Conservation (phyloP, 306 rosid species). For the Lotus japonicus region DNA sequence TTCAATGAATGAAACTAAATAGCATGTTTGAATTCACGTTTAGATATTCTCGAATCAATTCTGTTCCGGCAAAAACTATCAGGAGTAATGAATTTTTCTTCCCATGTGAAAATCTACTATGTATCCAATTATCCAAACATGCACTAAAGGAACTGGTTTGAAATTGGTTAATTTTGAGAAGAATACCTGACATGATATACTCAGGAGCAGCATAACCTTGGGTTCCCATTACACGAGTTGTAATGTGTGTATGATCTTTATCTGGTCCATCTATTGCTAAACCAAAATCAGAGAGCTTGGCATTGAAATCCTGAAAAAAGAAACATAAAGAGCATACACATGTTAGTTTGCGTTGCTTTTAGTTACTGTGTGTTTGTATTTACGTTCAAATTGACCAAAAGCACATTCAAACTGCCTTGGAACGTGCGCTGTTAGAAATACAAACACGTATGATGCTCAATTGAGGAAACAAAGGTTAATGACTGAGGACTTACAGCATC, state of each 20-base stretch:
- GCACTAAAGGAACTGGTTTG: background rate
- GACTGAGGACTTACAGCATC: slow-evolving; percentile 40
- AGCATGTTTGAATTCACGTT: too few species aligned
- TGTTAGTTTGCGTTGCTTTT: background rate
- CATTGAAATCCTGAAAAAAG: slow-evolving; percentile 54
- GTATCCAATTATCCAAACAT: too few species aligned
- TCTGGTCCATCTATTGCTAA: slow-evolving; percentile 78
- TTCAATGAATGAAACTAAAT: background rate
- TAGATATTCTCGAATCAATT: too few species aligned
- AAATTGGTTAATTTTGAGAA: background rate
- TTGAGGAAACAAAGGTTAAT: background rate
- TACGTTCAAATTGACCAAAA: too few species aligned
- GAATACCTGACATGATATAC: slow-evolving; percentile 70
- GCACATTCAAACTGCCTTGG: too few species aligned
- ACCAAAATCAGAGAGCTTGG: slow-evolving; percentile 91
- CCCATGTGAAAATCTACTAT: too few species aligned
- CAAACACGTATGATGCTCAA: background rate
- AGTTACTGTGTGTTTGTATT: too few species aligned
- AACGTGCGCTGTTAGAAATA: too few species aligned
- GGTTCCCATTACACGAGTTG: slow-evolving; percentile 80
- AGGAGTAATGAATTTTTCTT: too few species aligned
- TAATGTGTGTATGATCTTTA: slow-evolving; percentile 57
- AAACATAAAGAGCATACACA: background rate
- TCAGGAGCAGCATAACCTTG: slow-evolving; percentile 96
- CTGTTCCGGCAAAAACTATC: too few species aligned